A percentile compares a stretch with the other conserved stretches of the same genome.
phyloP scores from a whole-genome alignment of 768 basidiomycete species.

The Boletus huronensis region DNA sequence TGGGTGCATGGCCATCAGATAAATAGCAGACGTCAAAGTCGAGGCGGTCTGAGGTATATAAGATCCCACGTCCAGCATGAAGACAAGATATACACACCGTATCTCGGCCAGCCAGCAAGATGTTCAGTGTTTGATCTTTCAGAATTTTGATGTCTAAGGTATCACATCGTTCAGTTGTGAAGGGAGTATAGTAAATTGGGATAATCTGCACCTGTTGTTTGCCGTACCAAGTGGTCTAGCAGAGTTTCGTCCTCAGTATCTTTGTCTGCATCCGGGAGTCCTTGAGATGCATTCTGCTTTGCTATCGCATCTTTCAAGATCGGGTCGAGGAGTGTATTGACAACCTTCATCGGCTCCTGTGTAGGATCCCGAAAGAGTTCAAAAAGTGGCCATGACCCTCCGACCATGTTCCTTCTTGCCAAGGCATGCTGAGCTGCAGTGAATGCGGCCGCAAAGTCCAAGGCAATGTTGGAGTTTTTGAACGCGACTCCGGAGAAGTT shows the following conservation, averaged over 20 bases:
- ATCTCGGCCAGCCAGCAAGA: conserved; percentile 45
- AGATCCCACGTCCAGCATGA: neutral
- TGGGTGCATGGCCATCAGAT: conserved; percentile 46
- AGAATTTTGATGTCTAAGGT: conserved; percentile 31
- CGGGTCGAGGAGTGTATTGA: conserved; percentile 38
- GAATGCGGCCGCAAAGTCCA: conserved; percentile 35
- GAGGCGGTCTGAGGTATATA: conserved; percentile 37
- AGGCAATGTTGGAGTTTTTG: conserved; percentile 12
- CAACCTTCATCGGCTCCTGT: conserved; percentile 34
- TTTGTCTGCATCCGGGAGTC: neutral
- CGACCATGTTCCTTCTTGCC: conserved; percentile 26
- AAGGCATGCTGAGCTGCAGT: conserved; percentile 32
- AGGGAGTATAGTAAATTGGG: neutral
- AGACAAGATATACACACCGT: conserved; percentile 28
- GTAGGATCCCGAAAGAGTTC: conserved; percentile 36
- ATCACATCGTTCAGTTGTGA: neutral
- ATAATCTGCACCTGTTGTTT: conserved; percentile 34
- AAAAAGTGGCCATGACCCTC: conserved; percentile 39
- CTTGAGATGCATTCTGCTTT: conserved; percentile 16
- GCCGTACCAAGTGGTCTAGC: conserved; percentile 38
- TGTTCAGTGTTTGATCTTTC: conserved; percentile 41
- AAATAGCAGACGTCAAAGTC: conserved; percentile 42
- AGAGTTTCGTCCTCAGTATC: conserved; percentile 36
- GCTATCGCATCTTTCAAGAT: conserved; percentile 37
- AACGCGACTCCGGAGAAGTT: conserved; percentile 10